These are phyloP conservation scores for Candida pseudoglaebosa DNA, from an alignment of 805 yeast genomes.

Conservation along the genomic window DNA sequence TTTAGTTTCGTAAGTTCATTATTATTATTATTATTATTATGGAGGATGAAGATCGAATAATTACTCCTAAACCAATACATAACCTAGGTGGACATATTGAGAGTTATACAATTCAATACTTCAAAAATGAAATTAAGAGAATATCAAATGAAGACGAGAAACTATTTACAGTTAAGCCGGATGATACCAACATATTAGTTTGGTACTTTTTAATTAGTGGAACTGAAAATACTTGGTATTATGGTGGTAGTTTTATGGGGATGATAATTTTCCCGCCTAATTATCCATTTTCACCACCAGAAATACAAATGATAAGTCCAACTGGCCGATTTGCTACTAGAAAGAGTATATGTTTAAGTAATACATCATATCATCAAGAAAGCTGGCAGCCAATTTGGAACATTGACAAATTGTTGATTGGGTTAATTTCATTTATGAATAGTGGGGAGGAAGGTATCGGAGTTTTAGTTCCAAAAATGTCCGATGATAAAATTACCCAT, in stretches of 20 bases:
- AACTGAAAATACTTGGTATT: constrained; percentile 9
- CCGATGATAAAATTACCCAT: background rate
- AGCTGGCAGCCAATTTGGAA: constrained; percentile 17
- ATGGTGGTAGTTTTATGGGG: constrained; percentile 14
- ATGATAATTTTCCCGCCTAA: constrained; percentile 12
- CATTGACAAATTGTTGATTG: constrained; percentile 12
- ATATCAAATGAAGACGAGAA: constrained; percentile 10
- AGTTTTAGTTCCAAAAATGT: constrained; percentile 1
- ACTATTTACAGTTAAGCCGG: constrained; percentile 10
- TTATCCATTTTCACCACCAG: constrained; percentile 16
- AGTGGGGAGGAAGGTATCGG: constrained; percentile 12
- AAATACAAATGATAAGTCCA: constrained; percentile 17
- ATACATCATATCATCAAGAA: constrained; percentile 13
- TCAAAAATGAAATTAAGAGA: constrained; percentile 8
- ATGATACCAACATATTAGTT: constrained; percentile 11
- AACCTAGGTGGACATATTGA: background rate
- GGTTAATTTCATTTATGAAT: constrained; percentile 15
- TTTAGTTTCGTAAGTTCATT: no score
- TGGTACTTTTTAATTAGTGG: constrained; percentile 16
- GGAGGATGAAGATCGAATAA: background rate
- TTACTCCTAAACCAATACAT: background rate
- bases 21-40: no score
- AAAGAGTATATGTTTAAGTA: constrained; percentile 11
- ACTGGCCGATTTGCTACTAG: constrained; percentile 12
- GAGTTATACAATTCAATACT: constrained; percentile 4